Base-by-base conservation (phyloP, 2,329 filamentous ascomycete genomes). In the Fusarium lyarnte region DNA sequence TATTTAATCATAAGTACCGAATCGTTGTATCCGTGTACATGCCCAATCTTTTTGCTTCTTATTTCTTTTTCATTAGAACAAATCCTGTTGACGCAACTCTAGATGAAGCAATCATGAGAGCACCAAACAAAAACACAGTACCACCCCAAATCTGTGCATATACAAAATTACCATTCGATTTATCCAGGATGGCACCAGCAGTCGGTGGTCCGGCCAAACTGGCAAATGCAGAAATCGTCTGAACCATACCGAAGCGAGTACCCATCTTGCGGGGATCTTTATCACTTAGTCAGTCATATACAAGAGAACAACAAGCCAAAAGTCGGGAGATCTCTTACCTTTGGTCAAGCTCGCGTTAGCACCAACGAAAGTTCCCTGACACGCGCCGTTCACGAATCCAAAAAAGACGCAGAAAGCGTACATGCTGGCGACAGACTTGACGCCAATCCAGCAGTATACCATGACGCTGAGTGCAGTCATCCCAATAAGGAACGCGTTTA, bases 131-230 rank as follows among this genome's bases (percentile, higher is more conserved):
- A 62, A 85, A 81, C 14, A 85, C 82, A 12, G 76, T 75, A 4
- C 84, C 85, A 3, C 81, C 84, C 85, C 85, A 87, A 41, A 86
- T 70, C 76, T 87, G 85, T 4, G 85, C 84, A 73, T 82, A 82
- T 19, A 82, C 60, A 69, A 84, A 86, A 19, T 75, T 66, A 3
- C 73, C 75, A 1, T 70, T 72, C 16, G 72, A 72, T 23, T 60
- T 66, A 46, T 78, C 72, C 33, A 80, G 76, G 31, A 80, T 79
- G 45, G 79, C 79, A 16, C 79, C 79, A 16, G 77, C 77, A 36
- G 78, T 78, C 16, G 83, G 83, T 14, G 83, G 82, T 2, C 84
- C 84, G 16, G 83, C 82, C 31, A 85, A 73, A 19, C 81, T 81
- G 7, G 83, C 83, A 73, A 85, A 83, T 3, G 79, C 81, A 7